Evolutionary conservation across 192 early-diverging fungal genomes (phyloP).

Genomic region (Geranomyces variabilis): DNA sequence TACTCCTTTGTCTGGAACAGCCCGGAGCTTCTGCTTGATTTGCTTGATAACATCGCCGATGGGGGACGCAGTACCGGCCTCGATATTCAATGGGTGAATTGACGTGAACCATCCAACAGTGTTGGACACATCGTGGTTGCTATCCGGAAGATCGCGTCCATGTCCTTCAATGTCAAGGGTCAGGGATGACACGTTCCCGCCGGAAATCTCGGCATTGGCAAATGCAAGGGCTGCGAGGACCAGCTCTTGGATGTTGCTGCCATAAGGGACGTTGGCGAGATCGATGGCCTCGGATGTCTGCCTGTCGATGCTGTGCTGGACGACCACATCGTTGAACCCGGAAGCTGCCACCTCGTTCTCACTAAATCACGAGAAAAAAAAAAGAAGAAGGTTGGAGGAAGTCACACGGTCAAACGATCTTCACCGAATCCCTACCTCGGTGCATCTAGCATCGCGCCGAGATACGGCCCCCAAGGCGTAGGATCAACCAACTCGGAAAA

Average conservation of each 20-base stretch:
- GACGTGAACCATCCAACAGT: slow-evolving; percentile 45
- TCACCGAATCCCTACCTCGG: no score
- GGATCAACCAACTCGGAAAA: no score
- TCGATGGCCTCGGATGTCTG: no score
- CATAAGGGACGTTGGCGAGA: slow-evolving; percentile 13
- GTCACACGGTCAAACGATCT: no score
- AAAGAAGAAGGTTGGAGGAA: no score
- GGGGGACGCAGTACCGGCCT: neutral
- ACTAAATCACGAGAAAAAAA: no score
- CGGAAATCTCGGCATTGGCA: slow-evolving; percentile 5
- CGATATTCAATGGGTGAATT: slow-evolving; percentile 10
- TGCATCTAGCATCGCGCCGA: no score
- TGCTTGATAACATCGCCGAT: neutral
- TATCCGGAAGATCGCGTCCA: slow-evolving; percentile 30
- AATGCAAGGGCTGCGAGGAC: slow-evolving; percentile 22
- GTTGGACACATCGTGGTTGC: slow-evolving; percentile 10
- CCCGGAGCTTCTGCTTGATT: neutral
- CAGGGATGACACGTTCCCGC: neutral
- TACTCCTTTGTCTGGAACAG: neutral
- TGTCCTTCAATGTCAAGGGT: slow-evolving; percentile 30
- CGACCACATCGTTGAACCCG: no score
- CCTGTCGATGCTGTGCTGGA: no score
- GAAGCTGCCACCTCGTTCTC: no score
- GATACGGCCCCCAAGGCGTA: no score
- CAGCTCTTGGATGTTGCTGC: slow-evolving; percentile 13